Conservation (phyloP, 169 alveolate genomes). For the Plasmodium gallinaceum region DNA sequence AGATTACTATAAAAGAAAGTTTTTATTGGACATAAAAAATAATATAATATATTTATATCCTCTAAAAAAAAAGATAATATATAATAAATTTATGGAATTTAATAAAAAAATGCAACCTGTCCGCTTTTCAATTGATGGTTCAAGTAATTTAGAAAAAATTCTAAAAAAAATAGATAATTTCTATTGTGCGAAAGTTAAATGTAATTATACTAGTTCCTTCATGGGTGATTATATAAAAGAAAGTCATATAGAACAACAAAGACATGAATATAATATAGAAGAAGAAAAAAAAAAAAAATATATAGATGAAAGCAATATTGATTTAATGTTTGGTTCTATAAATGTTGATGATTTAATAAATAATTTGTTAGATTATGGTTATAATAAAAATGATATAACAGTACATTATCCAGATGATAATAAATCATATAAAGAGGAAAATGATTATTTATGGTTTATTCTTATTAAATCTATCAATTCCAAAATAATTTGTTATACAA, state of each 20-base stretch:
- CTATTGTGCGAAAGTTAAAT: conserved; percentile 32
- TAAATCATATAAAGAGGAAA: background rate
- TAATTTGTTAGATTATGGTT: conserved; percentile 28
- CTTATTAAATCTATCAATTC: conserved; percentile 48
- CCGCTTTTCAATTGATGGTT: conserved; percentile 24
- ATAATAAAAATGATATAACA: conserved; percentile 16
- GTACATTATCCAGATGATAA: background rate
- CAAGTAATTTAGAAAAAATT: conserved; percentile 36
- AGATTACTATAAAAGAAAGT: conserved; percentile 5
- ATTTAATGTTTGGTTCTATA: conserved; percentile 60
- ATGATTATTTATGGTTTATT: conserved; percentile 35
- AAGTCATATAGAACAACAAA: conserved; percentile 38
- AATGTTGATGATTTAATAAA: conserved; percentile 16
- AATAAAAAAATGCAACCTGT: conserved; percentile 50
- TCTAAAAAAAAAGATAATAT: conserved; percentile 31
- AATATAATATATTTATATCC: conserved; percentile 34
- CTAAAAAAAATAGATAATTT: conserved; percentile 33
- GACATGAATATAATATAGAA: conserved; percentile 1
- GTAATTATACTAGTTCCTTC: conserved; percentile 10
- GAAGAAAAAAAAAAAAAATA: background rate
- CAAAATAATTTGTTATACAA: conserved; percentile 25
- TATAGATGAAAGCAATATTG: background rate
- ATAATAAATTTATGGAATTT: conserved; percentile 19
- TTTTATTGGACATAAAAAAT: background rate
- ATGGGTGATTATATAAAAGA: conserved; percentile 64